These are phyloP conservation scores for Phycomyces nitens DNA, from an alignment of 192 early-diverging fungal genomes.

Conservation along the genomic window DNA sequence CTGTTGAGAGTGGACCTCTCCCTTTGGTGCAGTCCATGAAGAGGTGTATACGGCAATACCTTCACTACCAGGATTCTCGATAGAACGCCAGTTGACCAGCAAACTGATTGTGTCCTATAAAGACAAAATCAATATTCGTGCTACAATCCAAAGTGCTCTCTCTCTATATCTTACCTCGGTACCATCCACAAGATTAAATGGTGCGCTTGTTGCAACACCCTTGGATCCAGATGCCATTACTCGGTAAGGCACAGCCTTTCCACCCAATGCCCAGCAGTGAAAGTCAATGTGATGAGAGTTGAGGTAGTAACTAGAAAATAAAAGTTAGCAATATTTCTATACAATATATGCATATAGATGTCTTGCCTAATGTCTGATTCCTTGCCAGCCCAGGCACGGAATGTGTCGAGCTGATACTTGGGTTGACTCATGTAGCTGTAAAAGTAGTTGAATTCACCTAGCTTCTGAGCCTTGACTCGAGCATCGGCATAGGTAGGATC, in stretches of 20 bases:
- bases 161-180: conserved; percentile 33
- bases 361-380: conserved; percentile 32
- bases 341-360: too few relatives aligned
- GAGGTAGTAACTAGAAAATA: conserved; percentile 25
- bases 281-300: conserved; percentile 49
- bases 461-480: conserved; percentile 23
- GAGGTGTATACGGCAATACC: conserved; percentile 44
- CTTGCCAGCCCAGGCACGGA: conserved; percentile 42
- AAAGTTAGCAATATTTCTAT: too few relatives aligned
- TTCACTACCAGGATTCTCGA: conserved; percentile 12
- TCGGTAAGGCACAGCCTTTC: conserved; percentile 28
- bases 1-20: conserved; percentile 44
- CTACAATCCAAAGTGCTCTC: not conserved
- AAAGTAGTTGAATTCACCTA: conserved; percentile 43
- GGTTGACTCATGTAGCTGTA: conserved; percentile 43
- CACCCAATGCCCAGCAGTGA: conserved; percentile 35
- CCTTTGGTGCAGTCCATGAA: conserved; percentile 46
- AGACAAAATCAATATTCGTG: not conserved
- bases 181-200: conserved; percentile 28
- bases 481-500: conserved; percentile 48
- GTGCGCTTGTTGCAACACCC: conserved; percentile 38
- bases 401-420: conserved; percentile 40
- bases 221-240: conserved; percentile 35
- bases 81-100: conserved; percentile 37
- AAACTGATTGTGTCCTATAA: conserved; percentile 41